A percentile compares a stretch with the other conserved stretches of the same genome.
These are phyloP conservation scores for Lactarius pseudohatsudake DNA, from an alignment of 768 basidiomycete species.

Conservation along the genomic window DNA sequence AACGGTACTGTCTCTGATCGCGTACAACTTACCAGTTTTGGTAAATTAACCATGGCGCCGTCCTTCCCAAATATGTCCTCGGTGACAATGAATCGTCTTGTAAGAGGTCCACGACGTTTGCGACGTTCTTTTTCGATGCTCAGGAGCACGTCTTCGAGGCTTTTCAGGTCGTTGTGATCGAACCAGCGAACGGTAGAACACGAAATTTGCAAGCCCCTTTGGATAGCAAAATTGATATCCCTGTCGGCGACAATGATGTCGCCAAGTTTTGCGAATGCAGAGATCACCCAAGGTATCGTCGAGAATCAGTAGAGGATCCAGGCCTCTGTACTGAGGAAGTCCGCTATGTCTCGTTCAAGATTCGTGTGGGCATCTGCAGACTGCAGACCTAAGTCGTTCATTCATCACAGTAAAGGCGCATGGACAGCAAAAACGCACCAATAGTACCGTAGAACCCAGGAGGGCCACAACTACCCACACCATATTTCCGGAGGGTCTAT, in stretches of 20 bases:
- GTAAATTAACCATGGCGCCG: slow-evolving; percentile 88
- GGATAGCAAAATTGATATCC: no score
- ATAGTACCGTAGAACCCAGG: no score
- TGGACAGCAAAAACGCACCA: no score
- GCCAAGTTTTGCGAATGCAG: background rate
- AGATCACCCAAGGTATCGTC: slow-evolving; percentile 55
- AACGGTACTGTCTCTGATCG: background rate
- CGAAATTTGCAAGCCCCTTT: slow-evolving; percentile 35
- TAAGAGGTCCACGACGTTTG: slow-evolving; percentile 78
- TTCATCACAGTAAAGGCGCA: no score
- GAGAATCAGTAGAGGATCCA: slow-evolving; percentile 92
- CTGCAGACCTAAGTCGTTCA: no score
- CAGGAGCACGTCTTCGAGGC: slow-evolving; percentile 84
- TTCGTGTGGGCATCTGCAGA: no score
- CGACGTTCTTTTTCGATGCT: slow-evolving; percentile 82
- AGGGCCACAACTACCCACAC: no score
- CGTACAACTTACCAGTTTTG: slow-evolving; percentile 69
- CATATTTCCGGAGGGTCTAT: no score
- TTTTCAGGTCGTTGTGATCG: slow-evolving; percentile 86
- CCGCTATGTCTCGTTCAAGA: slow-evolving; percentile 51
- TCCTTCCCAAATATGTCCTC: slow-evolving; percentile 97
- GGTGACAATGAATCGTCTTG: slow-evolving; percentile 91
- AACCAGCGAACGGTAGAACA: slow-evolving; percentile 90
- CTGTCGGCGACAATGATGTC: no score
- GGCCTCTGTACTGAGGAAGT: slow-evolving; percentile 85